Conservation (phyloP, 208 protist species). For the Strigomonas culicis region DNA sequence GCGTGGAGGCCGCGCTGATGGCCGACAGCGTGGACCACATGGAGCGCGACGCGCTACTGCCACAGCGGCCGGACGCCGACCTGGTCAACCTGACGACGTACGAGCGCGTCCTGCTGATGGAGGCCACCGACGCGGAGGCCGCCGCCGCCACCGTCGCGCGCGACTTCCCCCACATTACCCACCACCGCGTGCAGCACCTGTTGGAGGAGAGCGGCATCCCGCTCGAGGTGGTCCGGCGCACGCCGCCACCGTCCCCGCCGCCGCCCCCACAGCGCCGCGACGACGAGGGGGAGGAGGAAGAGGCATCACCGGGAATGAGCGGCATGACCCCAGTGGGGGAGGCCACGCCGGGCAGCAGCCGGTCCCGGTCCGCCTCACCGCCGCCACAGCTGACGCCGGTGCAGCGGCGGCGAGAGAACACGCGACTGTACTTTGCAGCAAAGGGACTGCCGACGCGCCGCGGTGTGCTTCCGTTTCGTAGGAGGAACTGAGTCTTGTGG, state of each 20-base stretch:
- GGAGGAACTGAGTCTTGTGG: slow-evolving; percentile 5
- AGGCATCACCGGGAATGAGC: neutral
- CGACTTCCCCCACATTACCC: slow-evolving; percentile 56
- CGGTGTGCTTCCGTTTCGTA: neutral
- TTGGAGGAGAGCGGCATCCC: slow-evolving; percentile 56
- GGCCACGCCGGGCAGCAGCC: neutral
- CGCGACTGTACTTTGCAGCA: slow-evolving; percentile 33
- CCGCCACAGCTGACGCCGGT: slow-evolving; percentile 17
- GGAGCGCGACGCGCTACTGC: slow-evolving; percentile 32
- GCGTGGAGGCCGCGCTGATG: slow-evolving; percentile 52
- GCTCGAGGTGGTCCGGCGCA: slow-evolving; percentile 17
- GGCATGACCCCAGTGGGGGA: neutral
- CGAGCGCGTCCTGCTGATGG: slow-evolving; percentile 59
- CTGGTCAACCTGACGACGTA: slow-evolving; percentile 17
- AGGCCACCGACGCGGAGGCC: slow-evolving; percentile 47
- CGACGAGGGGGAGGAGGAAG: neutral
- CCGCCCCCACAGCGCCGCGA: neutral
- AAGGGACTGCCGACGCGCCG: slow-evolving; percentile 22
- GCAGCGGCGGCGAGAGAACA: slow-evolving; percentile 28
- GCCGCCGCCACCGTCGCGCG: slow-evolving; percentile 30
- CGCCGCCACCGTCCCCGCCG: neutral
- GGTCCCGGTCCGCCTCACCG: neutral
- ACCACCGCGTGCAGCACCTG: slow-evolving; percentile 43
- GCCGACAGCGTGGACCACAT: slow-evolving; percentile 43
- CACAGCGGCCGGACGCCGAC: no score